These are phyloP conservation scores for Gaeumannomyces sp. DNA, from an alignment of 2,329 filamentous ascomycete species.

Conservation along the genomic window DNA sequence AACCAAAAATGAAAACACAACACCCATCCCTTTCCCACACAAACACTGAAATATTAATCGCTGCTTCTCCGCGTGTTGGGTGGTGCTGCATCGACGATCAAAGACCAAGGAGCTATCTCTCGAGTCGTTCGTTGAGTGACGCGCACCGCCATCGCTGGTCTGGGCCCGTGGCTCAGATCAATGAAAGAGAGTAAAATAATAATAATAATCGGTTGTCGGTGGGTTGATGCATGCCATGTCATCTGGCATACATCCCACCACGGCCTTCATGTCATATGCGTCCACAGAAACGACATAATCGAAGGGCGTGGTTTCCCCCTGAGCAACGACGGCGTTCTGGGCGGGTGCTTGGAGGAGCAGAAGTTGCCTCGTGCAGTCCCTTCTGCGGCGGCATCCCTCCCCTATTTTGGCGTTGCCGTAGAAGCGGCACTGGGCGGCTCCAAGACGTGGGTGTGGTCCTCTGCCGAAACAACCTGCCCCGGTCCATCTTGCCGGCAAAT, in stretches of 20 bases:
- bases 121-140: not conserved
- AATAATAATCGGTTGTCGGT: not conserved
- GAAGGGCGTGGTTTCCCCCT: not conserved
- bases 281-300: not conserved
- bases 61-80: not conserved
- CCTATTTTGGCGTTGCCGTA: not conserved
- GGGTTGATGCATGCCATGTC: not conserved
- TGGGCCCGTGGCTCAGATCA: not conserved
- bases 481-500: conserved; percentile 74
- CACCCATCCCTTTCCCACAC: not conserved
- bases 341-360: not conserved
- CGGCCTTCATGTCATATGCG: not conserved
- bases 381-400: not conserved
- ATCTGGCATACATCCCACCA: not conserved
- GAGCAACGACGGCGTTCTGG: not conserved
- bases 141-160: not conserved
- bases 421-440: conserved; percentile 54
- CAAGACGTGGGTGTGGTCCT: conserved; percentile 77
- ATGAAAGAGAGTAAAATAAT: not conserved
- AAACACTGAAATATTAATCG: not conserved
- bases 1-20: not conserved
- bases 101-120: not conserved
- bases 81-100: not conserved
- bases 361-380: not conserved
- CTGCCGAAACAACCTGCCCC: conserved; percentile 64